These are phyloP conservation scores for Protostelium mycophagum DNA, from an alignment of 78 protist genomes.

Conservation along the genomic window DNA sequence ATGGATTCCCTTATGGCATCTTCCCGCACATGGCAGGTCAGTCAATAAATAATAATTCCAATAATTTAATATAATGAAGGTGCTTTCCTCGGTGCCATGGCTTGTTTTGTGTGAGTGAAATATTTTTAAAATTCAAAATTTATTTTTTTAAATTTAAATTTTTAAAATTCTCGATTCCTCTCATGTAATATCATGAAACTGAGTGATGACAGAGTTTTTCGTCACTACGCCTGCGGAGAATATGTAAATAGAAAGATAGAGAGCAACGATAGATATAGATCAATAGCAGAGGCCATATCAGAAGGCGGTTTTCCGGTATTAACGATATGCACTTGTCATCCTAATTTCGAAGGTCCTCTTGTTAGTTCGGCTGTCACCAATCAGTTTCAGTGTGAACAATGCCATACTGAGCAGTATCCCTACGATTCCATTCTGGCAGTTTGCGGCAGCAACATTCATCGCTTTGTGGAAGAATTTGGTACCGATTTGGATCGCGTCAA, in stretches of 20 bases:
- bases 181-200: too few species aligned
- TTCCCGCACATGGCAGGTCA: neutral
- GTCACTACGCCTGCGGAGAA: neutral
- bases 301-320: neutral
- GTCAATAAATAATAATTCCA: neutral
- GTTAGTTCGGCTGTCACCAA: neutral
- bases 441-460: neutral
- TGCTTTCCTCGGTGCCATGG: neutral
- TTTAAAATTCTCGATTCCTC: too few species aligned
- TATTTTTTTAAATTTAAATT: too few species aligned
- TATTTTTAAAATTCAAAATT: too few species aligned
- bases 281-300: neutral
- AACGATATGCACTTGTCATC: neutral
- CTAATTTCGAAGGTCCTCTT: neutral
- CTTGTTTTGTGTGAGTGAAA: neutral
- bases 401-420: neutral
- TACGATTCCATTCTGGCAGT: neutral
- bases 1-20: neutral
- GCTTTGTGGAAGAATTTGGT: neutral
- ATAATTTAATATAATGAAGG: too few species aligned
- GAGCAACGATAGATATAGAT: neutral
- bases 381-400: neutral
- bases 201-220: neutral
- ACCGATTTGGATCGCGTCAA: neutral
- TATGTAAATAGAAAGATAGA: neutral